These are phyloP conservation scores for Trifolium subterraneum DNA, from an alignment of 306 rosid species.

Conservation along the genomic window DNA sequence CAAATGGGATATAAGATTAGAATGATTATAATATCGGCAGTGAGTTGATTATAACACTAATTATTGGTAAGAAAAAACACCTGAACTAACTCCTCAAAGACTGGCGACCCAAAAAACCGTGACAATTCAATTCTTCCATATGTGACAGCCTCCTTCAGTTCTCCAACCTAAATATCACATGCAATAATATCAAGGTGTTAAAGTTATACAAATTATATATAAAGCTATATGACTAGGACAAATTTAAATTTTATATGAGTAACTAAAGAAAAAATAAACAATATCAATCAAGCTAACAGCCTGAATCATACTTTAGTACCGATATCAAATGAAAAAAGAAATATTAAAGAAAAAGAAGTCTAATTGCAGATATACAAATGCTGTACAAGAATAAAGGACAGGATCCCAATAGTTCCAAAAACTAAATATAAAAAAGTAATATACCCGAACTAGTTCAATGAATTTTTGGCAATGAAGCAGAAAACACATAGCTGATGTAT, in stretches of 20 bases:
- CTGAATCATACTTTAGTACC: too few relatives aligned
- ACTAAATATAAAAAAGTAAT: slow-evolving; percentile 41
- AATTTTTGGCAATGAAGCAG: slow-evolving; percentile 95
- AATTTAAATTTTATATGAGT: slow-evolving; percentile 2
- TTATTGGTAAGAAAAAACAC: slow-evolving; percentile 47
- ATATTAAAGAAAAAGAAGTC: neutral
- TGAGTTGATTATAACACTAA: slow-evolving; percentile 2
- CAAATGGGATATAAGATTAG: neutral
- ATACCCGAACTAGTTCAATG: slow-evolving; percentile 95
- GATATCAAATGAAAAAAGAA: too few relatives aligned
- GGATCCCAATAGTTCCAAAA: slow-evolving; percentile 12
- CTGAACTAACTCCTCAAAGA: slow-evolving; percentile 81
- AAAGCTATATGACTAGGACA: slow-evolving; percentile 1
- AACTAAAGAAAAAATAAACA: neutral
- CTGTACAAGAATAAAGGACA: neutral
- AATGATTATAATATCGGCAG: slow-evolving; percentile 2
- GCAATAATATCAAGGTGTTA: slow-evolving; percentile 23
- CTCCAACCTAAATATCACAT: slow-evolving; percentile 67
- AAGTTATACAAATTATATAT: slow-evolving; percentile 13
- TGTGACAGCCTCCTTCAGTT: slow-evolving; percentile 86
- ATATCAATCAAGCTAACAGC: neutral
- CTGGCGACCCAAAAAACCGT: slow-evolving; percentile 66
- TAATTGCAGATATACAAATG: slow-evolving; percentile 7
- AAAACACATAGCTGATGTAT: slow-evolving; percentile 88
- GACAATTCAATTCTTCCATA: slow-evolving; percentile 85